Evolutionary conservation across 768 basidiomycete genomes (phyloP).

Genomic region (Lentinula raphanica): DNA sequence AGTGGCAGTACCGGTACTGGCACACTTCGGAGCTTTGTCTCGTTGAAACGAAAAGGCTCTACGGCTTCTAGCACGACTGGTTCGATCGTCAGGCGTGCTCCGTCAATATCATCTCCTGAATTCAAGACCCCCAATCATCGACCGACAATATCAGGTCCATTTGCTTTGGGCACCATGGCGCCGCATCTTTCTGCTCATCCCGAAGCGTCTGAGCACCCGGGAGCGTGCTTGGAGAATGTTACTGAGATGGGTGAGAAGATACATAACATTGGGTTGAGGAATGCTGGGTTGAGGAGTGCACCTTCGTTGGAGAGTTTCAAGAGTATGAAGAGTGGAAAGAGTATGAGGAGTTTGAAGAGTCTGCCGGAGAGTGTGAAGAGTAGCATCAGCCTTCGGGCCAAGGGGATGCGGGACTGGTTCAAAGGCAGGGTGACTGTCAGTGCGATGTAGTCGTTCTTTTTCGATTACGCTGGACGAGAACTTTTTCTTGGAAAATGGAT

Average conservation of each 20-base stretch:
- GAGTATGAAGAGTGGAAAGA: conserved; percentile 34
- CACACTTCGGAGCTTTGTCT: conserved; percentile 1
- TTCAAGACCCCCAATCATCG: conserved; percentile 14
- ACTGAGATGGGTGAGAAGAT: background rate
- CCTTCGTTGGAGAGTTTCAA: conserved; percentile 46
- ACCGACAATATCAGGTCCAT: conserved; percentile 41
- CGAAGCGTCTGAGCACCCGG: background rate
- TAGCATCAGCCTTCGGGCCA: conserved; percentile 4
- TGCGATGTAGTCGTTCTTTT: background rate
- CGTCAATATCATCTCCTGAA: background rate
- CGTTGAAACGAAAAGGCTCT: conserved; percentile 5
- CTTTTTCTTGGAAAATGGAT: too few species aligned
- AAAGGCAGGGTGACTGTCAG: conserved; percentile 8
- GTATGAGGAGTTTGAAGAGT: conserved; percentile 39
- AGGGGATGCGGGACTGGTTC: conserved; percentile 14
- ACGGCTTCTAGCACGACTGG: background rate
- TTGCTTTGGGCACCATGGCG: conserved; percentile 32
- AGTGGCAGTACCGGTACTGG: conserved; percentile 8
- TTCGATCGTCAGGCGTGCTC: background rate
- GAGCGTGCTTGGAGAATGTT: background rate
- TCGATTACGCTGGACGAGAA: background rate
- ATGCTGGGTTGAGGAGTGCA: conserved; percentile 23
- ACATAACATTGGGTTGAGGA: background rate
- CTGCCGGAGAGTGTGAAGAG: conserved; percentile 13
- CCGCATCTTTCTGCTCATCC: conserved; percentile 11